Percentiles rank a stretch among this genome's conserved stretches.
Evolutionary conservation across 257 asterid genomes (phyloP).

Genomic region (Primulina eburnea): DNA sequence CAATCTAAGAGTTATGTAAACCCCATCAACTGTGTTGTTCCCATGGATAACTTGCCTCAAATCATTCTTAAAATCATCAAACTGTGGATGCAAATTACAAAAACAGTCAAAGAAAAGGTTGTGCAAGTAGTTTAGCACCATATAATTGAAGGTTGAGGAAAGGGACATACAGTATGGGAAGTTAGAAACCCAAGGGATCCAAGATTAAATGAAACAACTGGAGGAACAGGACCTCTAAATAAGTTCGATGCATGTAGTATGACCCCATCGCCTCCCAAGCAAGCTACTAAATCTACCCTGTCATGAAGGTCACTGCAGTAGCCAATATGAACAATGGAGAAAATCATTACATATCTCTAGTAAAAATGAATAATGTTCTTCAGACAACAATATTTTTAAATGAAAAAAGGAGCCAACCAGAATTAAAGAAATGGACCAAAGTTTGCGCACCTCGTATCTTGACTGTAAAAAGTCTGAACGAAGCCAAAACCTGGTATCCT

Average conservation of each 20-base stretch:
- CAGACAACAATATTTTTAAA: background rate
- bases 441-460: conserved; percentile 84
- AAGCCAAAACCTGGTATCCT: conserved; percentile 96
- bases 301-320: conserved; percentile 87
- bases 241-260: conserved; percentile 96
- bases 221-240: conserved; percentile 96
- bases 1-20: conserved; percentile 92
- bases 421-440: conserved; percentile 5
- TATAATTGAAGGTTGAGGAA: conserved; percentile 22
- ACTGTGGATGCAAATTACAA: conserved; percentile 43
- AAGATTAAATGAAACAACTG: conserved; percentile 97
- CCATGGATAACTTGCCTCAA: conserved; percentile 87
- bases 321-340: conserved; percentile 19
- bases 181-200: conserved; percentile 99
- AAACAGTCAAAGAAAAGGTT: conserved; percentile 21
- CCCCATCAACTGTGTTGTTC: conserved; percentile 73
- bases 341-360: conserved; percentile 27
- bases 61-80: conserved; percentile 73
- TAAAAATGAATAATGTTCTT: background rate
- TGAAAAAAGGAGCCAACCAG: conserved; percentile 6
- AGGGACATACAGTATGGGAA: conserved; percentile 74
- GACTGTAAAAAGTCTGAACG: conserved; percentile 94
- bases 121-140: conserved; percentile 15
- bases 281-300: conserved; percentile 93
- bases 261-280: conserved; percentile 99